Base-by-base conservation (phyloP, 2,329 filamentous ascomycete genomes). In the Blastomyces emzantsi region DNA sequence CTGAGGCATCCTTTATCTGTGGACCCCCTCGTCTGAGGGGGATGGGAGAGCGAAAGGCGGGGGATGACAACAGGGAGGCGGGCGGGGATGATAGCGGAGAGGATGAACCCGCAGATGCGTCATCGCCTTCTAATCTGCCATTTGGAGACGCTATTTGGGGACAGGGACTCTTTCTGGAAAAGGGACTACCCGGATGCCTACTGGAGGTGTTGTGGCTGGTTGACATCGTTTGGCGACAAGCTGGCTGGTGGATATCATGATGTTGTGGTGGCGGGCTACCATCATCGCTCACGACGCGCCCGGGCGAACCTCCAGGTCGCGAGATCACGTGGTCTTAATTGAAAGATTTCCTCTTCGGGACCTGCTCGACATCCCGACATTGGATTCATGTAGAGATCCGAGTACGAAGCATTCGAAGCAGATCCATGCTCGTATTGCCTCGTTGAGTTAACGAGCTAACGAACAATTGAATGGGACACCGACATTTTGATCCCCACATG, bases 1-100 rank as follows among this genome's bases (percentile, higher is more conserved):
- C 41, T 39, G 33, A 41, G 33, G 13, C 25, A 19, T 30, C 60
- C 33, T 49, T 25, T 45, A n/a, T 28, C 25, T 49, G 61, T 4
- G 54, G 13, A 17, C 13, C 43, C 57, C 25, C 43, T 62, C 39
- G n/a, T 62, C 25, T 30, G 2, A 51, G 39, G 7, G 52, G 33
- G n/a, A 57, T 17, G 39, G 61, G 52, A 7, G 52, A 62, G 52
- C 7, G 11, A 25, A 41, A 62, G n/a, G 41, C 25, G 54, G 52
- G 19, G 39, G 54, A 11, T n/a, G 61, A 19, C 19, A 41, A 52
- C 25, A 51, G 28, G 5, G 61, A 62, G 30, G 61, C 7, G 9
- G 25, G 52, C 17, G 61, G 54, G n/a, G 61, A 62, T 30, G 61
- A 57, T 11, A 51, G 22, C 13, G 43, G 28, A 61, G 59, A 51